A percentile compares a stretch with the other conserved stretches of the same genome.
Evolutionary conservation across 1,139 yeast species (phyloP).

Genomic region (Geotrichum aggregatum): DNA sequence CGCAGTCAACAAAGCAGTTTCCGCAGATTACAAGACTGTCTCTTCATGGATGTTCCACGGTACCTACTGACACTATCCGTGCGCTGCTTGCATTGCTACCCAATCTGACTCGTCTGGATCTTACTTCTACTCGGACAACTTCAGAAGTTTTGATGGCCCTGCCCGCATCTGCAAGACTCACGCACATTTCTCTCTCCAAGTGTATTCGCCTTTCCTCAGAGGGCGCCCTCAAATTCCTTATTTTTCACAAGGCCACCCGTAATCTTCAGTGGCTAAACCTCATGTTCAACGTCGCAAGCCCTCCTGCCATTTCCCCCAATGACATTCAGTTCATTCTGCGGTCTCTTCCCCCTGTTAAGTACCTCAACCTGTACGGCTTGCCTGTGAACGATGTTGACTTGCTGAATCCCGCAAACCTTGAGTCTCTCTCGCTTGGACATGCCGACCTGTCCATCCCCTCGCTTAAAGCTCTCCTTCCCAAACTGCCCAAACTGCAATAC

Average conservation of each 20-base stretch:
- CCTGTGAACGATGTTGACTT: conserved; percentile 59
- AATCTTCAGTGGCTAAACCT: conserved; percentile 68
- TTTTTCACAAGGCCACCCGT: conserved; percentile 65
- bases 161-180: conserved; percentile 54
- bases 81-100: conserved; percentile 56
- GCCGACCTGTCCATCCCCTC: conserved; percentile 50
- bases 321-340: conserved; percentile 43
- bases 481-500: conserved; percentile 37
- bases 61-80: conserved; percentile 54
- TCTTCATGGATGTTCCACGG: conserved; percentile 82
- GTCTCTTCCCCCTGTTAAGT: conserved; percentile 47
- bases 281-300: conserved; percentile 64
- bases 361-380: conserved; percentile 70
- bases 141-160: conserved; percentile 51
- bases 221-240: conserved; percentile 65
- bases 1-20: neutral
- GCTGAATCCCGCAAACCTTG: conserved; percentile 44
- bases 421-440: conserved; percentile 61
- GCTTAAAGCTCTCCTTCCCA: conserved; percentile 48
- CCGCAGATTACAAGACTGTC: conserved; percentile 54
- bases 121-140: conserved; percentile 75
- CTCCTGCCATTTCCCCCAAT: conserved; percentile 52
- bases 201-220: conserved; percentile 74
- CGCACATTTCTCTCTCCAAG: conserved; percentile 74
- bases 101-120: conserved; percentile 63